phyloP scores from a whole-genome alignment of 1,284 basidiomycete genomes.

The Rhizopogon parksii region DNA sequence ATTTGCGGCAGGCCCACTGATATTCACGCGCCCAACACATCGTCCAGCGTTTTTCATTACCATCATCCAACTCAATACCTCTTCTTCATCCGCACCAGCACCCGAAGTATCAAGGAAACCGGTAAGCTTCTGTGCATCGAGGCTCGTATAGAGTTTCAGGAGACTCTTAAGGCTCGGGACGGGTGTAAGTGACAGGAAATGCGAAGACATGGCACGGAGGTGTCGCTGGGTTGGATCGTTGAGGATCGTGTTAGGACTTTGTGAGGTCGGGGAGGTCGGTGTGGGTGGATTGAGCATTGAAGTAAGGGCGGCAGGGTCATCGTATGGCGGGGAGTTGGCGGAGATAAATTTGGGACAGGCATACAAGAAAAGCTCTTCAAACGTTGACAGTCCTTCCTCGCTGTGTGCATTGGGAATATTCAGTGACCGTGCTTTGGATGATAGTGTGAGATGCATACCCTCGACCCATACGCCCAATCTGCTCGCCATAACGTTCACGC shows the following conservation, averaged over 20 bases:
- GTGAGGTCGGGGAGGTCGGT: conserved; percentile 23
- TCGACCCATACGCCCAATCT: conserved; percentile 79
- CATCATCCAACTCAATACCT: conserved; percentile 95
- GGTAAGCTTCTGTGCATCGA: conserved; percentile 89
- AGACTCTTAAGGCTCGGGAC: conserved; percentile 87
- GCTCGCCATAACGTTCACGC: conserved; percentile 91
- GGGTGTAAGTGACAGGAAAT: conserved; percentile 78
- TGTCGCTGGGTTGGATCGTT: conserved; percentile 83
- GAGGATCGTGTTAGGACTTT: conserved; percentile 7
- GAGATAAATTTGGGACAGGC: conserved; percentile 97
- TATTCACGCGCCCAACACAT: conserved; percentile 50
- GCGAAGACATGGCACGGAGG: conserved; percentile 41
- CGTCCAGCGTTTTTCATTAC: conserved; percentile 87
- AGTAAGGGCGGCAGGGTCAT: conserved; percentile 66
- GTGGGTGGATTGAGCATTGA: conserved; percentile 41
- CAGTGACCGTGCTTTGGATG: neutral
- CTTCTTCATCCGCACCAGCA: conserved; percentile 73
- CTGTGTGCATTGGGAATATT: conserved; percentile 26
- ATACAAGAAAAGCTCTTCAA: conserved; percentile 91
- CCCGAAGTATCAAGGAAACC: conserved; percentile 63
- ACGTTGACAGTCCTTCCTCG: conserved; percentile 74
- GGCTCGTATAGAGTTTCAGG: conserved; percentile 91
- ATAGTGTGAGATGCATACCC: conserved; percentile 43
- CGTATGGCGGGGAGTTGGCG: conserved; percentile 90
- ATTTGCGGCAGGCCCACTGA: neutral